Evolutionary conservation across 345 rosid species (phyloP).

Genomic region (Gossypium ekmanianum): DNA sequence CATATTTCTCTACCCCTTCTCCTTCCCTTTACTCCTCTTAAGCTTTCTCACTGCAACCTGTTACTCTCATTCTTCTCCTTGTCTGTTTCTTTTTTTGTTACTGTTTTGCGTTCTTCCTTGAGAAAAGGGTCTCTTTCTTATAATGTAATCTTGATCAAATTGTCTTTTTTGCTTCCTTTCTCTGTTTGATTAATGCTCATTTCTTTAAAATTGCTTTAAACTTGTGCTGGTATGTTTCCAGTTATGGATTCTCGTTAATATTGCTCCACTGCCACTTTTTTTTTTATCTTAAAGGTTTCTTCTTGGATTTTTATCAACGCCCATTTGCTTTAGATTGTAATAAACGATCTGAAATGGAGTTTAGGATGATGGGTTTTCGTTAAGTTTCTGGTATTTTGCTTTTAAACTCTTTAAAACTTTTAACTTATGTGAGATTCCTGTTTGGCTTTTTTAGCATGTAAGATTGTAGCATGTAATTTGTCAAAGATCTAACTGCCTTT

Average conservation of each 20-base stretch:
- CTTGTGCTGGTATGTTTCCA: slow-evolving; percentile 16
- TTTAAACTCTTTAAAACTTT: slow-evolving; percentile 7
- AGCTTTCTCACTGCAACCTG: slow-evolving; percentile 17
- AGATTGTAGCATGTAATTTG: slow-evolving; percentile 36
- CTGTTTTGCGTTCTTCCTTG: slow-evolving; percentile 10
- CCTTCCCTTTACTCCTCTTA: slow-evolving; percentile 6
- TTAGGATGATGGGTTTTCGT: slow-evolving; percentile 41
- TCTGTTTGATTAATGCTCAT: slow-evolving; percentile 29
- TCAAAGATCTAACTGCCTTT: slow-evolving; percentile 21
- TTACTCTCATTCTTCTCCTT: not conserved
- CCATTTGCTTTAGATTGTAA: slow-evolving; percentile 32
- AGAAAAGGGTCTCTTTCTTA: slow-evolving; percentile 13
- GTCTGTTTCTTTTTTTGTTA: not conserved
- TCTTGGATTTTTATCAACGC: slow-evolving; percentile 18
- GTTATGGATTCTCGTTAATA: slow-evolving; percentile 42
- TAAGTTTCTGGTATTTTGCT: slow-evolving; percentile 26
- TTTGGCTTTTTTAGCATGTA: slow-evolving; percentile 18
- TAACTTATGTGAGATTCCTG: slow-evolving; percentile 15
- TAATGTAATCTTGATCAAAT: slow-evolving; percentile 37
- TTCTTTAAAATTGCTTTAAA: slow-evolving; percentile 21
- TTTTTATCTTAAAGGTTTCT: slow-evolving; percentile 1
- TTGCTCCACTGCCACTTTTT: not conserved
- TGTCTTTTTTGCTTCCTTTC: slow-evolving; percentile 5
- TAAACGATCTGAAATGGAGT: slow-evolving; percentile 19
- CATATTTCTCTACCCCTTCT: not conserved